Evolutionary conservation across 352 stramenopile species (phyloP).

Genomic region (Globisporangium lucens): DNA sequence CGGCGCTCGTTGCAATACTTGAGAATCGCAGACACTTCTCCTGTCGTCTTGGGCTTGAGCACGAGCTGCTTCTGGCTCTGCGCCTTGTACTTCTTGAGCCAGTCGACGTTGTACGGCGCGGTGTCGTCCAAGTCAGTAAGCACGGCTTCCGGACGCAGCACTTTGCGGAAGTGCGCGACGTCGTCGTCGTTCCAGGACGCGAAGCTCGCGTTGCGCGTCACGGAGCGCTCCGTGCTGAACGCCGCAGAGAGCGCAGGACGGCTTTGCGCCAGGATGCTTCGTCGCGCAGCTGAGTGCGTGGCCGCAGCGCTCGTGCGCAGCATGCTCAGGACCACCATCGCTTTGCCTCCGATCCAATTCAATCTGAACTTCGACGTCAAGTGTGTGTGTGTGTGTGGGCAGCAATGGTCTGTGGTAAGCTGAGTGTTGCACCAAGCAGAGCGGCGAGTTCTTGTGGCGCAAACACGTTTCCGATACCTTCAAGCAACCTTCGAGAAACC

Average conservation of each 20-base stretch:
- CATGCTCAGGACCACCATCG: conserved; percentile 9
- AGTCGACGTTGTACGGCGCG: conserved; percentile 72
- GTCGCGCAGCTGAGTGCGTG: conserved; percentile 13
- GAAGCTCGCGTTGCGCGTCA: conserved; percentile 40
- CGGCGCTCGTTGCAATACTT: conserved; percentile 89
- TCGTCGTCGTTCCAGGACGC: conserved; percentile 62
- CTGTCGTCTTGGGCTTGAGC: conserved; percentile 84
- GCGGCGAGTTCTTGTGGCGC: conserved; percentile 12
- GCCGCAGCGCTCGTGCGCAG: background rate
- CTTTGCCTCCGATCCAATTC: background rate
- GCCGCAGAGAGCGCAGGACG: conserved; percentile 10
- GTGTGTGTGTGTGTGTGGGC: background rate
- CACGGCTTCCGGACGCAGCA: conserved; percentile 58
- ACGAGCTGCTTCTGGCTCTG: conserved; percentile 65
- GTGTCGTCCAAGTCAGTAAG: conserved; percentile 71
- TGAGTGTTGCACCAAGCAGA: conserved; percentile 12
- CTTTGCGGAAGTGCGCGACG: conserved; percentile 56
- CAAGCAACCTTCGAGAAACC: conserved; percentile 15
- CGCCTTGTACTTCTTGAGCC: conserved; percentile 84
- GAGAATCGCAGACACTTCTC: conserved; percentile 88
- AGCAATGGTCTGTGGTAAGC: background rate
- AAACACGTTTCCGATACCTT: conserved; percentile 16
- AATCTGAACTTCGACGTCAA: conserved; percentile 6
- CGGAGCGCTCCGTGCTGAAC: conserved; percentile 20
- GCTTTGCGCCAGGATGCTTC: conserved; percentile 6